Percentiles rank a stretch among this genome's conserved stretches.
phyloP scores from a whole-genome alignment of 176 grass and related monocot species.

The Puya raimondii region DNA sequence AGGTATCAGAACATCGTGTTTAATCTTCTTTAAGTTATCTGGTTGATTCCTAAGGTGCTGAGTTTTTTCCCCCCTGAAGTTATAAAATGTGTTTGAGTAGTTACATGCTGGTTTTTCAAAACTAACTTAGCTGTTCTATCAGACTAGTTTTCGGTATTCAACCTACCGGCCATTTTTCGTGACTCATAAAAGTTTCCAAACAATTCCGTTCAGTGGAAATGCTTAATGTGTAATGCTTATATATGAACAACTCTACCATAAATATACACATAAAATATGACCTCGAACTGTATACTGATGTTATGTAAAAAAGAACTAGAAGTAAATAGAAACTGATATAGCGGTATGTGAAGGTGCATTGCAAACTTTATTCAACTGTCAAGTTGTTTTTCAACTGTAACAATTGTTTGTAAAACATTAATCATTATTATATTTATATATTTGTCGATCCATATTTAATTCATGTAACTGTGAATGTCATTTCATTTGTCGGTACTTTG shows the following conservation, averaged over 20 bases:
- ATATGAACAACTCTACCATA: not conserved
- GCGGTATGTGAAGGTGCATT: too few species aligned
- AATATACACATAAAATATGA: not conserved
- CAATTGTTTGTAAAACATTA: not conserved
- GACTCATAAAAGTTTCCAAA: not conserved
- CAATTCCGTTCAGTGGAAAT: not conserved
- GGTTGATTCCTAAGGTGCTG: not conserved
- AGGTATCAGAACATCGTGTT: not conserved
- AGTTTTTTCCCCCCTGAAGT: not conserved
- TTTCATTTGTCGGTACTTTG: too few species aligned
- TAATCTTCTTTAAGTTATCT: constrained; percentile 1
- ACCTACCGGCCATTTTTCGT: not conserved
- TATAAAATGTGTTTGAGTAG: not conserved
- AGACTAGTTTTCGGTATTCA: not conserved
- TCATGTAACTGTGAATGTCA: too few species aligned
- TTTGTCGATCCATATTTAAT: too few species aligned
- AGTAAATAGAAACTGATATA: too few species aligned
- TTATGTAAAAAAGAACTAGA: not conserved
- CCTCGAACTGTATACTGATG: not conserved
- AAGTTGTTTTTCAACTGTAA: not conserved
- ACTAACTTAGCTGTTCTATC: not conserved
- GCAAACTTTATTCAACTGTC: too few species aligned
- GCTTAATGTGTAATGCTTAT: not conserved
- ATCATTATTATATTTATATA: too few species aligned
- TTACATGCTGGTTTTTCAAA: not conserved